These are phyloP conservation scores for Leishmania amazonensis DNA, from an alignment of 208 protist genomes.

Conservation along the genomic window DNA sequence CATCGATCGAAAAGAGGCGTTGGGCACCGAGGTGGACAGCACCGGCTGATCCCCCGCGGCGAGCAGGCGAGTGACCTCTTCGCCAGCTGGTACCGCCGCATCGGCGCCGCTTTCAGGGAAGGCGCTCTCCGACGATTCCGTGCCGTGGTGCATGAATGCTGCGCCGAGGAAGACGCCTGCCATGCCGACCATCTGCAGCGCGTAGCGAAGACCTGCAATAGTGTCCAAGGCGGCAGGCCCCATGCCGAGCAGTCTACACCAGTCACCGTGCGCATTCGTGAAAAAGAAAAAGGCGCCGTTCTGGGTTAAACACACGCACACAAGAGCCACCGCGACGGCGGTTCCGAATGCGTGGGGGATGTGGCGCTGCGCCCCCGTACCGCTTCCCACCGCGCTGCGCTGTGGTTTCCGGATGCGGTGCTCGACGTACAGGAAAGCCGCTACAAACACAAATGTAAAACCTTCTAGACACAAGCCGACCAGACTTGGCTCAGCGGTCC, in stretches of 20 bases:
- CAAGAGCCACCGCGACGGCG: not conserved
- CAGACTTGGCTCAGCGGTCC: slow-evolving; percentile 16
- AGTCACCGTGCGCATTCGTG: slow-evolving; percentile 2
- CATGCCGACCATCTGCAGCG: slow-evolving; percentile 27
- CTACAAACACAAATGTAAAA: slow-evolving; percentile 15
- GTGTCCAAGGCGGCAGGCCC: slow-evolving; percentile 11
- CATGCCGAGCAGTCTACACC: slow-evolving; percentile 13
- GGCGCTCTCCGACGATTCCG: not conserved
- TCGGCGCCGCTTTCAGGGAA: not conserved
- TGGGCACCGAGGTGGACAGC: not conserved
- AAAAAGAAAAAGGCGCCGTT: slow-evolving; percentile 6
- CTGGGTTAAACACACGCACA: slow-evolving; percentile 9
- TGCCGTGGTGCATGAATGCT: not conserved
- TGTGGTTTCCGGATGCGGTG: not conserved
- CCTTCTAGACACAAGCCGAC: slow-evolving; percentile 26
- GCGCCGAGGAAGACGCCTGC: slow-evolving; percentile 5
- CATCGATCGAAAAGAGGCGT: not conserved
- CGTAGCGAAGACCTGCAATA: not conserved
- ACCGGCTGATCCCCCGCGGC: not conserved
- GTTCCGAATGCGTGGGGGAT: slow-evolving; percentile 2
- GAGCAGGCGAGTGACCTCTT: not conserved
- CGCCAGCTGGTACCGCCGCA: not conserved
- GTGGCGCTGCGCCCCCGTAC: not conserved
- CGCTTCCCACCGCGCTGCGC: too few relatives aligned
- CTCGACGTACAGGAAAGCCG: not conserved